Conservation (phyloP, 345 rosid species). For the Cardamine resedifolia region DNA sequence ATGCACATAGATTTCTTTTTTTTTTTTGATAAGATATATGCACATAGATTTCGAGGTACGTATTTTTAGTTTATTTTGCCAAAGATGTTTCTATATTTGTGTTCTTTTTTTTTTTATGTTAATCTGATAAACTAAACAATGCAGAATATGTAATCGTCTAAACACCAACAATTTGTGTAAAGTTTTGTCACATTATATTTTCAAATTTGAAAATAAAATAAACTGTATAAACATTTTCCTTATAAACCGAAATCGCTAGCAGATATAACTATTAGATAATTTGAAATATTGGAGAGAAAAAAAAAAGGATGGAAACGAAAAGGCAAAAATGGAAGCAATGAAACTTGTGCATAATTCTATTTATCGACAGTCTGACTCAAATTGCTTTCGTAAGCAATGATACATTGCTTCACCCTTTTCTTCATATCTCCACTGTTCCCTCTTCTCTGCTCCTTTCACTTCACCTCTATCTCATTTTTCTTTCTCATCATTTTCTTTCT, state of each 20-base stretch:
- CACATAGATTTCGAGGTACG: background rate
- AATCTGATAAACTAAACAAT: background rate
- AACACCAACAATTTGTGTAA: background rate
- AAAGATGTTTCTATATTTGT: background rate
- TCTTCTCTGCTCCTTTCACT: conserved; percentile 24
- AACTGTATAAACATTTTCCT: background rate
- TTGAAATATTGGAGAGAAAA: background rate
- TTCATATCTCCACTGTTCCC: conserved; percentile 28
- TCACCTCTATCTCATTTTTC: background rate
- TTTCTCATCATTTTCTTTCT: background rate
- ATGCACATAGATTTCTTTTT: too few species aligned
- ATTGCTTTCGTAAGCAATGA: conserved; percentile 40
- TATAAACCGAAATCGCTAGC: background rate
- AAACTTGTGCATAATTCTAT: conserved; percentile 40
- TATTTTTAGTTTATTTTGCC: background rate
- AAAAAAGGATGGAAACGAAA: background rate
- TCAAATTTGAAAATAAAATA: too few species aligned
- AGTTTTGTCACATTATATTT: background rate
- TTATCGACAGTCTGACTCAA: conserved; percentile 43
- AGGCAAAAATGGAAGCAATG: conserved; percentile 25
- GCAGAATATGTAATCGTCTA: background rate
- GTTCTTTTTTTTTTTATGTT: background rate
- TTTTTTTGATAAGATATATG: too few species aligned
- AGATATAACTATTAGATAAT: background rate
- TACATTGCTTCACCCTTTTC: conserved; percentile 37